phyloP scores from a whole-genome alignment of 441 rosid genomes.

The Gossypium trilobum region DNA sequence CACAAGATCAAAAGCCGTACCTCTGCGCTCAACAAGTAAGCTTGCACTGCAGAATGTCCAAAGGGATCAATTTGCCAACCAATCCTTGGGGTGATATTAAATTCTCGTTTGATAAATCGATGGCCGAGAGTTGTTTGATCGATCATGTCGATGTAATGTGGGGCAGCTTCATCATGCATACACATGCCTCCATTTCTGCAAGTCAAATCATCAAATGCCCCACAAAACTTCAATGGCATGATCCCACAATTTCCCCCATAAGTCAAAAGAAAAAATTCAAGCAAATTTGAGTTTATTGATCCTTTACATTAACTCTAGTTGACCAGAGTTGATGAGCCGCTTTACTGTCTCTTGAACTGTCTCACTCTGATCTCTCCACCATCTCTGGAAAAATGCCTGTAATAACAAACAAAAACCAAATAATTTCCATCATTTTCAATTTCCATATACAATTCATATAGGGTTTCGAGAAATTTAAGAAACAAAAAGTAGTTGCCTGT shows the following conservation, averaged over 20 bases:
- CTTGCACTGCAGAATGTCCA: slow-evolving; percentile 55
- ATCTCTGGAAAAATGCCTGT: slow-evolving; percentile 51
- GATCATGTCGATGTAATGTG: slow-evolving; percentile 49
- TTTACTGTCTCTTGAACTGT: slow-evolving; percentile 28
- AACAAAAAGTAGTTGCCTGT: slow-evolving; percentile 21
- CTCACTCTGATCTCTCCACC: slow-evolving; percentile 50
- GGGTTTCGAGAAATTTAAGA: background rate
- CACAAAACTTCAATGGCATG: slow-evolving; percentile 6
- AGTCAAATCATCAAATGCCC: slow-evolving; percentile 10
- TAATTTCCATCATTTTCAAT: background rate
- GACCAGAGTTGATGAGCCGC: slow-evolving; percentile 37
- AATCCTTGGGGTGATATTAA: slow-evolving; percentile 42
- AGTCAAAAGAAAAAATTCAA: background rate
- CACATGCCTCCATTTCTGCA: slow-evolving; percentile 50
- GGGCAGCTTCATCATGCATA: slow-evolving; percentile 46
- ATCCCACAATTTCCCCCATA: background rate
- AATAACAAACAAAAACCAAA: background rate
- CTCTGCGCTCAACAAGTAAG: slow-evolving; percentile 47
- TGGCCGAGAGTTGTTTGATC: slow-evolving; percentile 57
- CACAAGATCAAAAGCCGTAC: slow-evolving; percentile 18
- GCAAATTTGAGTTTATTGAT: background rate
- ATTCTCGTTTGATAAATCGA: slow-evolving; percentile 35
- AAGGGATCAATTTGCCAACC: slow-evolving; percentile 61
- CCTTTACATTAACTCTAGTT: slow-evolving; percentile 45
- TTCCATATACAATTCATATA: background rate